Conservation (phyloP, 2,329 filamentous ascomycete species). For the Beauveria medogensis region DNA sequence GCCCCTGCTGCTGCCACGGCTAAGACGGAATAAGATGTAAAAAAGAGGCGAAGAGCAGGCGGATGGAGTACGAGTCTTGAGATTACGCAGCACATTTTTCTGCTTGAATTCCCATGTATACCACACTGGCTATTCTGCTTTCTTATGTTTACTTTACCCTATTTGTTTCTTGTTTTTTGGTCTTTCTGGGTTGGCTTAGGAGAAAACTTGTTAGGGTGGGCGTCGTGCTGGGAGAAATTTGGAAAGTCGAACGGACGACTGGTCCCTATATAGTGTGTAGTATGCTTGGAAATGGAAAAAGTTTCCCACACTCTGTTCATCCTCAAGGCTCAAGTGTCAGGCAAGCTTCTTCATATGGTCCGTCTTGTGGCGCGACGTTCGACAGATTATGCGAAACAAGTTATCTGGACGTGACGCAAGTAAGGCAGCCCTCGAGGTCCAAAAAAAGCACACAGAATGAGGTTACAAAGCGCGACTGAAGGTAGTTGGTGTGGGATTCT, state of each 20-base stretch:
- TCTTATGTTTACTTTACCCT: constrained; percentile 7
- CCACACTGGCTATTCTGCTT: constrained; percentile 11
- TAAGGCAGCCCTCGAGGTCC: no score
- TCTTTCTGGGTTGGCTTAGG: constrained; percentile 9
- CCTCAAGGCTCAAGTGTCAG: no score
- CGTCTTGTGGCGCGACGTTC: no score
- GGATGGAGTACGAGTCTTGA: constrained; percentile 6
- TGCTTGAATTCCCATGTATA: constrained; percentile 13
- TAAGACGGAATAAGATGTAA: constrained; percentile 36
- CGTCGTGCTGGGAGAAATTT: constrained; percentile 5
- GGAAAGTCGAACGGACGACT: constrained; percentile 3
- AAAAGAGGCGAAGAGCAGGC: not conserved
- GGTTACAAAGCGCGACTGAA: no score
- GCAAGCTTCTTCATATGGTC: no score
- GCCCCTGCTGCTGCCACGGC: constrained; percentile 28
- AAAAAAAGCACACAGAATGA: no score
- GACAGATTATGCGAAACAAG: no score
- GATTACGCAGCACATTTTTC: constrained; percentile 8
- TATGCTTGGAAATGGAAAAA: not conserved
- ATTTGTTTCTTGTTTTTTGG: constrained; percentile 8
- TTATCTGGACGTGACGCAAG: no score
- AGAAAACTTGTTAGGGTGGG: constrained; percentile 1
- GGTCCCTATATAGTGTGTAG: constrained; percentile 9
- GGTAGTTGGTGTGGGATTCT: no score
- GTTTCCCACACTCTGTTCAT: not conserved